phyloP scores from a whole-genome alignment of 148 eudicot species.

The Camellia japonica region DNA sequence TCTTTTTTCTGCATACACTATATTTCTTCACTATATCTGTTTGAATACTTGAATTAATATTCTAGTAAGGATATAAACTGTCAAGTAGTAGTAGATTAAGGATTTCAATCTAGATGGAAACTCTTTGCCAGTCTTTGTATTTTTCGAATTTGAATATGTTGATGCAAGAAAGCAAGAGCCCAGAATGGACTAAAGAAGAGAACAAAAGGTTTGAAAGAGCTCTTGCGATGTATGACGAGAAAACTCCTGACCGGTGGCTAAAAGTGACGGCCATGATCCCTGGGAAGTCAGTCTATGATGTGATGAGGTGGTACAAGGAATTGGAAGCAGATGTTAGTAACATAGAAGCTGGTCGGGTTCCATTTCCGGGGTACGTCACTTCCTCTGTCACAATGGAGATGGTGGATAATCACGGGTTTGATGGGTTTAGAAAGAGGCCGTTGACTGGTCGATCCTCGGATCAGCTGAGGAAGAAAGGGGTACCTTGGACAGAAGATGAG shows the following conservation, averaged over 20 bases:
- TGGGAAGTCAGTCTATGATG: constrained; percentile 72
- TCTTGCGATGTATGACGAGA: constrained; percentile 60
- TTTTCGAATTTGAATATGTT: constrained; percentile 34
- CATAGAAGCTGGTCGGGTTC: constrained; percentile 85
- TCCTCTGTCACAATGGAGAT: constrained; percentile 60
- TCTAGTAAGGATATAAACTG: background rate
- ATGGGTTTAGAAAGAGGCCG: constrained; percentile 39
- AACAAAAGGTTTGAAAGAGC: constrained; percentile 87
- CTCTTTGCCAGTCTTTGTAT: constrained; percentile 37
- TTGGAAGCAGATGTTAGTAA: constrained; percentile 69
- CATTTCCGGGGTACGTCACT: constrained; percentile 65
- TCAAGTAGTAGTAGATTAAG: background rate
- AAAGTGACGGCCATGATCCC: constrained; percentile 71
- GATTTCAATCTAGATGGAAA: constrained; percentile 11
- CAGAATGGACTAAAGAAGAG: constrained; percentile 77
- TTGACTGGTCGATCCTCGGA: constrained; percentile 40
- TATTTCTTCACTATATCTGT: background rate
- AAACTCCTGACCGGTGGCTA: constrained; percentile 70
- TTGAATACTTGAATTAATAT: background rate
- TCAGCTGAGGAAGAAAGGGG: constrained; percentile 81
- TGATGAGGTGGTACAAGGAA: constrained; percentile 54
- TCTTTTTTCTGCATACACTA: background rate
- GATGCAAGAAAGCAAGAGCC: constrained; percentile 31
- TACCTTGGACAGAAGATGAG: constrained; percentile 95
- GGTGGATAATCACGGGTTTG: constrained; percentile 39